These are phyloP conservation scores for Cryomyces minteri DNA, from an alignment of 495 filamentous ascomycete species.

Conservation along the genomic window DNA sequence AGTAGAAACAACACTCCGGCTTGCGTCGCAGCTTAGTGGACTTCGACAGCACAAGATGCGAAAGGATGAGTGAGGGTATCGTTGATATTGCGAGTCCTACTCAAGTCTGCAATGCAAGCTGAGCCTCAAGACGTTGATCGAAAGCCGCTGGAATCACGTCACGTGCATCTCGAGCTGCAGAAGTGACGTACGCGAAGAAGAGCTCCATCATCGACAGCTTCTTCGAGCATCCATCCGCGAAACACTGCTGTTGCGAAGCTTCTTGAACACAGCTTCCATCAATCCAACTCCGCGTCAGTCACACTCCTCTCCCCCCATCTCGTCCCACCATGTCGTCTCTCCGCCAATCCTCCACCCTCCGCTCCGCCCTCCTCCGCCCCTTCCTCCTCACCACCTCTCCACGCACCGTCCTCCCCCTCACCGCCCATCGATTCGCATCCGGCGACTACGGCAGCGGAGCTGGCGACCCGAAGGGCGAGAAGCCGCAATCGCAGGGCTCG, in stretches of 20 bases:
- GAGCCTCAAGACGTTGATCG: no score
- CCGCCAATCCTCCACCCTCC: constrained; percentile 5
- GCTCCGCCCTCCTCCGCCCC: constrained; percentile 10
- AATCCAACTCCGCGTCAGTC: background rate
- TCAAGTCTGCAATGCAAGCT: no score
- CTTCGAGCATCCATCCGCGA: no score
- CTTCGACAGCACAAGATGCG: no score
- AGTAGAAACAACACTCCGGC: no score
- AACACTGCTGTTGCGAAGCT: no score
- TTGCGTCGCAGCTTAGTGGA: no score
- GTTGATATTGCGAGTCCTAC: no score
- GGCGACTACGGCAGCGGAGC: constrained; percentile 18
- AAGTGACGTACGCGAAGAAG: background rate
- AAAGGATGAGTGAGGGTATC: no score
- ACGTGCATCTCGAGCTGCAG: background rate
- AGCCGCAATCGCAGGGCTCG: constrained; percentile 13
- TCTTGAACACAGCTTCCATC: no score
- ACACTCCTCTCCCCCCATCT: background rate
- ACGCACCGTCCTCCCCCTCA: constrained; percentile 4
- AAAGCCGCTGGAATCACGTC: no score
- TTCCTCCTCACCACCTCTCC: constrained; percentile 5
- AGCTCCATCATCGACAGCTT: no score
- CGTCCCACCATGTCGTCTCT: constrained; percentile 10
- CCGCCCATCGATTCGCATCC: constrained; percentile 8
- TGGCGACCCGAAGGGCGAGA: constrained; percentile 15